A percentile compares a stretch with the other conserved stretches of the same genome.
Evolutionary conservation across 345 rosid genomes (phyloP).

Genomic region (Pistacia atlantica): DNA sequence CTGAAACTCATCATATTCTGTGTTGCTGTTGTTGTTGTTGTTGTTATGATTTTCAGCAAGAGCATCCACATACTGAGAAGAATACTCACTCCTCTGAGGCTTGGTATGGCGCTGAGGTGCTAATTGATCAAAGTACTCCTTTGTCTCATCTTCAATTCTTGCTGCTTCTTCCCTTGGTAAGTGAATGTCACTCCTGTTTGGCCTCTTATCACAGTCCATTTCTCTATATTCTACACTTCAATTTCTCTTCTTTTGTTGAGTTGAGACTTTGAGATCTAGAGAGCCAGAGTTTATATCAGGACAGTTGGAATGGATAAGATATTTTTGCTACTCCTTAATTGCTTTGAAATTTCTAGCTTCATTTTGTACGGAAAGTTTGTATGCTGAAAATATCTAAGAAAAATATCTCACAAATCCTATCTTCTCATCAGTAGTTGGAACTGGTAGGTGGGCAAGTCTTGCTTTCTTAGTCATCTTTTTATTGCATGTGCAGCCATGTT

Average conservation of each 20-base stretch:
- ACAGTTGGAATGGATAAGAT: not conserved
- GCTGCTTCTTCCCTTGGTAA: conserved; percentile 51
- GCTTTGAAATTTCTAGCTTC: not conserved
- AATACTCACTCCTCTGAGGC: conserved; percentile 67
- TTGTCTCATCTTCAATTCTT: conserved; percentile 38
- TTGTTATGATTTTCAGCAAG: not conserved
- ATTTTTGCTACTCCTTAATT: not conserved
- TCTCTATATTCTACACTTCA: not conserved
- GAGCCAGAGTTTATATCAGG: not conserved
- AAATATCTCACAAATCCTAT: conserved; percentile 25
- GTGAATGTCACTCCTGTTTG: conserved; percentile 60
- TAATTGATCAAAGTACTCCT: conserved; percentile 44
- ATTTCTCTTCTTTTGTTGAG: not conserved
- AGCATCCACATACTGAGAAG: conserved; percentile 46
- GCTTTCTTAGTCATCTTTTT: not conserved
- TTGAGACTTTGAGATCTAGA: not conserved
- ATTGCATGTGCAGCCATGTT: not conserved
- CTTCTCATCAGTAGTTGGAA: not conserved
- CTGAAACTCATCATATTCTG: conserved; percentile 53
- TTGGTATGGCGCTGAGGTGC: conserved; percentile 63
- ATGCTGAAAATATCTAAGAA: conserved; percentile 8
- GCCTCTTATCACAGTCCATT: conserved; percentile 41
- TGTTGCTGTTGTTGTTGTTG: conserved; percentile 18
- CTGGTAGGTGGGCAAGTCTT: not conserved
- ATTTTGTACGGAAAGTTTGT: not conserved